Evolutionary conservation across 306 rosid genomes (phyloP).

Genomic region (Gillenia trifoliata): DNA sequence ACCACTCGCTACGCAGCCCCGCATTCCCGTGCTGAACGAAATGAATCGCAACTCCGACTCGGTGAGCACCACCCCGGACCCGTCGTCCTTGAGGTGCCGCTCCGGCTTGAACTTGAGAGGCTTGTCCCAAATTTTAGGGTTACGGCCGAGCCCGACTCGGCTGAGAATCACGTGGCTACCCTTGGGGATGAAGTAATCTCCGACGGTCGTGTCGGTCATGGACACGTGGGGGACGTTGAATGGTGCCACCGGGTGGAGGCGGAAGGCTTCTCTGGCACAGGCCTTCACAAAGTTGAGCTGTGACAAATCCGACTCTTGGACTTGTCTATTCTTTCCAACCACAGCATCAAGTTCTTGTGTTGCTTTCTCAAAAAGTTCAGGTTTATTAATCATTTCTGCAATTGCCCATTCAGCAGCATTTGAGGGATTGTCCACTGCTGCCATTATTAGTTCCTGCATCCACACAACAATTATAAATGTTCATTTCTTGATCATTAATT

Average conservation of each 20-base stretch:
- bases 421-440: not conserved
- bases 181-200: slow-evolving; percentile 31
- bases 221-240: slow-evolving; percentile 31
- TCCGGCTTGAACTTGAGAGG: slow-evolving; percentile 20
- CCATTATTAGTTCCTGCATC: not conserved
- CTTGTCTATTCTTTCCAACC: not conserved
- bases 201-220: slow-evolving; percentile 10
- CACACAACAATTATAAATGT: not conserved
- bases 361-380: not conserved
- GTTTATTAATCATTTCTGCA: slow-evolving; percentile 6
- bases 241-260: slow-evolving; percentile 27
- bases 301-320: not conserved
- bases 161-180: slow-evolving; percentile 37
- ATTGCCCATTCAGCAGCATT: not conserved
- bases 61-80: not conserved
- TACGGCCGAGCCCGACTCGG: slow-evolving; percentile 29
- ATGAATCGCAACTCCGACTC: slow-evolving; percentile 2
- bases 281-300: not conserved
- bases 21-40: not conserved
- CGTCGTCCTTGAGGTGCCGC: not conserved
- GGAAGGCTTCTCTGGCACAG: slow-evolving; percentile 1
- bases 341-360: not conserved
- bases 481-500: not conserved
- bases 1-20: slow-evolving; percentile 27
- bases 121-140: slow-evolving; percentile 30